phyloP scores from a whole-genome alignment of 2,329 filamentous ascomycete genomes.

The Stagonosporopsis vannaccii region DNA sequence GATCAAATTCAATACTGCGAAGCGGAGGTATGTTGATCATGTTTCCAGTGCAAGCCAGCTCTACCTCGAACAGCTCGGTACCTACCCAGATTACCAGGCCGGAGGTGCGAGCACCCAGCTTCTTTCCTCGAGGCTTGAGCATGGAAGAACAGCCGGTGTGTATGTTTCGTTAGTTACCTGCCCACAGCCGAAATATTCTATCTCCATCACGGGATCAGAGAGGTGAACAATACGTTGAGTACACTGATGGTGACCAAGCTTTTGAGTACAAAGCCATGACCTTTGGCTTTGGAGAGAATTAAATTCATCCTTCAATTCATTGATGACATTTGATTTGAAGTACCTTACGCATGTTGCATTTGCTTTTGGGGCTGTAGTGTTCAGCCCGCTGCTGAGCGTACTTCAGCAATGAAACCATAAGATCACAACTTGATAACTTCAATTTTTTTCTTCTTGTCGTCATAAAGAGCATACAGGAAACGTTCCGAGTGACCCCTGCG shows the following conservation, averaged over 20 bases:
- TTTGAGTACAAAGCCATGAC: constrained; percentile 1
- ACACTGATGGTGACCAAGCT: neutral
- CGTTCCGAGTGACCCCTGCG: too few relatives aligned
- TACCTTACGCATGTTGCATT: neutral
- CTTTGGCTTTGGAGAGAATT: neutral
- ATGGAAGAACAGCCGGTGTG: neutral
- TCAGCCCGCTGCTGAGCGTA: too few relatives aligned
- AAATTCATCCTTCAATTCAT: neutral
- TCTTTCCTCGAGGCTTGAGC: neutral
- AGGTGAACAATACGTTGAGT: neutral
- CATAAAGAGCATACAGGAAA: too few relatives aligned
- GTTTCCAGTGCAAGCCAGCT: neutral
- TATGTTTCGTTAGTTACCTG: constrained; percentile 1
- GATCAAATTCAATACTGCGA: neutral
- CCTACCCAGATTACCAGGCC: neutral
- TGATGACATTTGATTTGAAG: neutral
- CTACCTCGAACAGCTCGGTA: neutral
- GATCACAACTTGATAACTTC: too few relatives aligned
- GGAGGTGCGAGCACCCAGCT: neutral
- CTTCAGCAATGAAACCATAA: too few relatives aligned
- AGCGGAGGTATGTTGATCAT: neutral
- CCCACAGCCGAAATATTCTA: neutral
- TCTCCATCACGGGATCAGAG: neutral
- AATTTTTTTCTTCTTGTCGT: too few relatives aligned
- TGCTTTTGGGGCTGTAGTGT: too few relatives aligned